Evolutionary conservation across 768 basidiomycete genomes (phyloP).

Genomic region (Serpula lacrymans): DNA sequence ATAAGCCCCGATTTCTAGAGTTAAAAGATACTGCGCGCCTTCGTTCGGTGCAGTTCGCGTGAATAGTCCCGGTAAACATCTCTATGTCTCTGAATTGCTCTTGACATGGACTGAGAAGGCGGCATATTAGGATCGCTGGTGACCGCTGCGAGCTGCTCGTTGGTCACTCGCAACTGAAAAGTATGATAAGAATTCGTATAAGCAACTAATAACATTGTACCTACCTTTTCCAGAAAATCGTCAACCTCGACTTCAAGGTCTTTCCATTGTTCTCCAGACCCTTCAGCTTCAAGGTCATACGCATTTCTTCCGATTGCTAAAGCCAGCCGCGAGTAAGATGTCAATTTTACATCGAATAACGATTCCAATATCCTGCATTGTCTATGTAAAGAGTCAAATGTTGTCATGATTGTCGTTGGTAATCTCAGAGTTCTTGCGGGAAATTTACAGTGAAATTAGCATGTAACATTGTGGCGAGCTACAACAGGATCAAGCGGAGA

Average conservation of each 20-base stretch:
- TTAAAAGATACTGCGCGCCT: constrained; percentile 43
- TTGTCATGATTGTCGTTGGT: too few species aligned
- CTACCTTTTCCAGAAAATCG: constrained; percentile 81
- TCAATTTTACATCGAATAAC: constrained; percentile 86
- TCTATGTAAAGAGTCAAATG: constrained; percentile 85
- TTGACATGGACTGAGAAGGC: constrained; percentile 79
- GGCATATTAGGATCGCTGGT: constrained; percentile 64
- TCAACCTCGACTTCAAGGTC: constrained; percentile 86
- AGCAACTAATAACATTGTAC: constrained; percentile 14
- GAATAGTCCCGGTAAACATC: constrained; percentile 88
- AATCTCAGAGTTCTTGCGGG: too few species aligned
- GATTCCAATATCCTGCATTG: constrained; percentile 94
- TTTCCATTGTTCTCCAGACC: constrained; percentile 69
- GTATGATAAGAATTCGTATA: constrained; percentile 1
- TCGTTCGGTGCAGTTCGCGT: constrained; percentile 82
- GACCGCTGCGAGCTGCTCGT: constrained; percentile 70
- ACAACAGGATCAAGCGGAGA: too few species aligned
- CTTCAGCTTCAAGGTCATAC: constrained; percentile 64
- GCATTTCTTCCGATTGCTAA: constrained; percentile 54
- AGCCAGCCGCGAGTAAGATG: constrained; percentile 85
- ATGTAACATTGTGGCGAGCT: too few species aligned
- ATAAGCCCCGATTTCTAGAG: too few species aligned
- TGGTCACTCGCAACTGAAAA: constrained; percentile 77
- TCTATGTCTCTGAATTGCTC: constrained; percentile 86
- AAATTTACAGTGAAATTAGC: not conserved